phyloP scores from a whole-genome alignment of 83 land plant species.

The Diphasiastrum complanatum region DNA sequence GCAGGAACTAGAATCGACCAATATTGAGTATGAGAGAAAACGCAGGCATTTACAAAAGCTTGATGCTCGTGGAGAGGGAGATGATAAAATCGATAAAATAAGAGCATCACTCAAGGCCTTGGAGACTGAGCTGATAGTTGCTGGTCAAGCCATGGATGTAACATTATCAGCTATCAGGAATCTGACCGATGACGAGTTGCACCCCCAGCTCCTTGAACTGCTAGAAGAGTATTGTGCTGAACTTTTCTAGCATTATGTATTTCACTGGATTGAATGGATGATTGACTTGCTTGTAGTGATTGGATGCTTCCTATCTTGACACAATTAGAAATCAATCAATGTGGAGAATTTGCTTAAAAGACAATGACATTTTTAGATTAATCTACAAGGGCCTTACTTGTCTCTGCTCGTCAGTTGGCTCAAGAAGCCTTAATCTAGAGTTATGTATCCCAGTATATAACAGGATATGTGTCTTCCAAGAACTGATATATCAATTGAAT shows the following conservation, averaged over 20 bases:
- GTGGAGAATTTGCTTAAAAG: too few species aligned
- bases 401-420: too few species aligned
- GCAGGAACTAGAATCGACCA: background rate
- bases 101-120: slow-evolving; percentile 4
- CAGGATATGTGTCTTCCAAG: too few species aligned
- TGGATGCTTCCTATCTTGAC: too few species aligned
- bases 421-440: too few species aligned
- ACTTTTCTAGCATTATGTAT: background rate
- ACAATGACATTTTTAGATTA: too few species aligned
- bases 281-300: too few species aligned
- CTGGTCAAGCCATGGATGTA: slow-evolving; percentile 4
- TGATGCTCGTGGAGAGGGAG: background rate
- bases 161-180: background rate
- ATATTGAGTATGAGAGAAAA: background rate
- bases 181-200: slow-evolving; percentile 3
- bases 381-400: too few species aligned
- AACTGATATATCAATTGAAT: too few species aligned
- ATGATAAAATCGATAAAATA: slow-evolving; percentile 2
- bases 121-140: slow-evolving; percentile 12
- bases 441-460: too few species aligned
- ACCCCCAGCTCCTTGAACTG: slow-evolving; percentile 5
- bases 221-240: background rate
- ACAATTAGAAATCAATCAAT: too few species aligned
- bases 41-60: slow-evolving; percentile 1
- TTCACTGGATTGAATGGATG: too few species aligned